phyloP scores from a whole-genome alignment of 2,329 filamentous ascomycete species.

The Neopestalotiopsis sp. region DNA sequence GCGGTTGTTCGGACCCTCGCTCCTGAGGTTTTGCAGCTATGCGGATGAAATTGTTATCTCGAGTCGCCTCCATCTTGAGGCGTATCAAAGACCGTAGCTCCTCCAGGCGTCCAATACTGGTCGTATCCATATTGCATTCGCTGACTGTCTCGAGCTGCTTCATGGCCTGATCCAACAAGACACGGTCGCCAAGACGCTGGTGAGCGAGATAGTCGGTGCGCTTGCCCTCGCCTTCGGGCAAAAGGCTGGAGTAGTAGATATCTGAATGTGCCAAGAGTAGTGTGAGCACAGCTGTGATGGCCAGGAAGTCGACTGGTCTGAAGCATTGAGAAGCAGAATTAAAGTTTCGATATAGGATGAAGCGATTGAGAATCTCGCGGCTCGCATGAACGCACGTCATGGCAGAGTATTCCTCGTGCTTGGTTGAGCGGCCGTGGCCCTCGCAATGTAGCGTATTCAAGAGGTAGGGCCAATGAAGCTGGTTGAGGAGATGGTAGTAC shows the following conservation, averaged over 20 bases:
- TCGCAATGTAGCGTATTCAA: conserved; percentile 31
- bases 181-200: conserved; percentile 36
- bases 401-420: conserved; percentile 39
- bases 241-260: background rate
- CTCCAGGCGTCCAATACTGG: conserved; percentile 37
- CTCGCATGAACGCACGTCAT: conserved; percentile 45
- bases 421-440: conserved; percentile 20
- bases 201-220: conserved; percentile 41
- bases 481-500: conserved; percentile 45
- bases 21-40: background rate
- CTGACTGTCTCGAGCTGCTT: background rate
- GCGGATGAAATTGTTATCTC: conserved; percentile 21
- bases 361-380: conserved; percentile 45
- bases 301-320: conserved; percentile 44
- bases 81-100: conserved; percentile 37
- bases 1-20: background rate
- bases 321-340: conserved; percentile 37
- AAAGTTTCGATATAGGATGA: conserved; percentile 37
- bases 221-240: conserved; percentile 16
- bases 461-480: conserved; percentile 49
- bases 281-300: conserved; percentile 39
- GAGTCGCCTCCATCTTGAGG: conserved; percentile 39
- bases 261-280: conserved; percentile 42
- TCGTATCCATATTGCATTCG: conserved; percentile 34
- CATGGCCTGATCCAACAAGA: conserved; percentile 10